Evolutionary conservation across 257 asterid genomes (phyloP).

Genomic region (Orobanche coerulescens): DNA sequence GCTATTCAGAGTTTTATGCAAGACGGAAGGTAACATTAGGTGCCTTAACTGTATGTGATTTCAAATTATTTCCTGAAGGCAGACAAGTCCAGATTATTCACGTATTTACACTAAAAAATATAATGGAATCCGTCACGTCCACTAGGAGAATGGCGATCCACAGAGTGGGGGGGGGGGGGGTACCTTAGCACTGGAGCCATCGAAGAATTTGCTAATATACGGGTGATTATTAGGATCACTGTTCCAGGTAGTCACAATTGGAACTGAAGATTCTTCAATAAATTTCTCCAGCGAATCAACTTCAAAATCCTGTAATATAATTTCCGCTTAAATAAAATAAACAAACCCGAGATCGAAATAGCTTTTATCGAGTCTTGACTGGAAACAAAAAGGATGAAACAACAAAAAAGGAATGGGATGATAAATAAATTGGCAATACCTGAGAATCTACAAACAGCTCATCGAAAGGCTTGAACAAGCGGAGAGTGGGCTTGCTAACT

Average conservation of each 20-base stretch:
- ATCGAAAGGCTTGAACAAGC: slow-evolving; percentile 80
- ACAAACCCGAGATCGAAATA: background rate
- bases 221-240: slow-evolving; percentile 43
- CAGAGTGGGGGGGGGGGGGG: slow-evolving; percentile 8
- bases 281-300: slow-evolving; percentile 58
- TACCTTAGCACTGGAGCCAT: slow-evolving; percentile 48
- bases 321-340: background rate
- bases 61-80: background rate
- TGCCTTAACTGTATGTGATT: background rate
- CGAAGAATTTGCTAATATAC: slow-evolving; percentile 54
- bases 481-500: slow-evolving; percentile 68
- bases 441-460: slow-evolving; percentile 56
- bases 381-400: background rate
- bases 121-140: background rate
- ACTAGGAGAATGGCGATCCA: background rate
- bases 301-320: slow-evolving; percentile 51
- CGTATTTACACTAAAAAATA: background rate
- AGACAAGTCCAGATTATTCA: background rate
- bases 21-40: background rate
- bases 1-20: slow-evolving; percentile 1
- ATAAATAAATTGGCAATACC: slow-evolving; percentile 27
- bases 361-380: background rate
- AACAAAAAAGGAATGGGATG: background rate
- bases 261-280: slow-evolving; percentile 42
- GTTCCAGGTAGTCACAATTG: slow-evolving; percentile 52